These are phyloP conservation scores for Gyrodon lividus DNA, from an alignment of 768 basidiomycete species.

Conservation along the genomic window DNA sequence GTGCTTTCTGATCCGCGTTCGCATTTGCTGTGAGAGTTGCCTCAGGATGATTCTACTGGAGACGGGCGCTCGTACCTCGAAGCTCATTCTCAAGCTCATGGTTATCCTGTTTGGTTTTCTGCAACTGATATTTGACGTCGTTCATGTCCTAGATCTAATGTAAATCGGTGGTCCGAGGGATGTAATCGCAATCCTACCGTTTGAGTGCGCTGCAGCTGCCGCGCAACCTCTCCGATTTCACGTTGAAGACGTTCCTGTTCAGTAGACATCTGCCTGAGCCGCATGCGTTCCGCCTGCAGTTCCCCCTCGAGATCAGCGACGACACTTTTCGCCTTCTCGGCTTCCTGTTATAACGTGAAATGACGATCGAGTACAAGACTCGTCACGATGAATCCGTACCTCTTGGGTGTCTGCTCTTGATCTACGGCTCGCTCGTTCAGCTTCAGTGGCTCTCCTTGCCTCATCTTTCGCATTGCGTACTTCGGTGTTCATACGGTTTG, in stretches of 20 bases:
- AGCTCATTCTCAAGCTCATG: conserved; percentile 71
- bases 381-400: conserved; percentile 37
- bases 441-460: conserved; percentile 50
- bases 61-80: conserved; percentile 47
- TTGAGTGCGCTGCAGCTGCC: conserved; percentile 70
- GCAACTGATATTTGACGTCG: conserved; percentile 67
- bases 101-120: conserved; percentile 71
- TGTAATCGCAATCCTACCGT: conserved; percentile 43
- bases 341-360: conserved; percentile 48
- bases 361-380: background rate
- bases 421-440: conserved; percentile 48
- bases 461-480: conserved; percentile 60
- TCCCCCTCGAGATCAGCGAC: conserved; percentile 71
- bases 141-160: conserved; percentile 66
- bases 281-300: conserved; percentile 67
- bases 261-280: conserved; percentile 57
- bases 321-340: conserved; percentile 61
- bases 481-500: conserved; percentile 63
- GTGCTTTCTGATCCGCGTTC: conserved; percentile 71
- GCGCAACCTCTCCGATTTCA: conserved; percentile 62
- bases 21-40: conserved; percentile 46
- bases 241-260: conserved; percentile 64
- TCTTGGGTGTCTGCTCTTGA: conserved; percentile 52
- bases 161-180: conserved; percentile 1
- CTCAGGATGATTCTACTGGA: conserved; percentile 1